Evolutionary conservation across 2,329 filamentous ascomycete genomes (phyloP).

Genomic region (Aspergillus ustus): DNA sequence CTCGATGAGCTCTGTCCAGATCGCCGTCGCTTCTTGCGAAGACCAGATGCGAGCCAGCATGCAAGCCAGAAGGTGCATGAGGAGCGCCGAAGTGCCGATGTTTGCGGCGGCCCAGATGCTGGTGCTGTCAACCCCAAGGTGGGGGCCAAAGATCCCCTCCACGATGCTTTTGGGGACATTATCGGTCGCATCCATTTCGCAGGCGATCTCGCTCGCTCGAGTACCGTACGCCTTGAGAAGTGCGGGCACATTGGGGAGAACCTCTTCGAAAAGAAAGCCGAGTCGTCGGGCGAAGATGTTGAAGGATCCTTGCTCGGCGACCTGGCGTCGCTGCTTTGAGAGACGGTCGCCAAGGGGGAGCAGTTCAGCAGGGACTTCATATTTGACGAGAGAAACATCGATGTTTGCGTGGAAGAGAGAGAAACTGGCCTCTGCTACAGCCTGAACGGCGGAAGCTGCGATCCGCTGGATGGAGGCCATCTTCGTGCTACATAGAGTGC

Average conservation of each 20-base stretch:
- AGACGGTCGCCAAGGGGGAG: constrained; percentile 36
- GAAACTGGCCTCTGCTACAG: constrained; percentile 11
- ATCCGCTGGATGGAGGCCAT: constrained; percentile 15
- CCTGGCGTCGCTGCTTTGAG: constrained; percentile 32
- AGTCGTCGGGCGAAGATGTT: constrained; percentile 48
- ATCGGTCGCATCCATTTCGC: background rate
- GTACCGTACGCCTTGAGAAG: constrained; percentile 34
- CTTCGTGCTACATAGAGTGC: too few species aligned
- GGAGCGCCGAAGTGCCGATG: constrained; percentile 5
- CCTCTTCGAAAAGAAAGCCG: constrained; percentile 44
- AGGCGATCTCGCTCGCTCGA: constrained; percentile 17
- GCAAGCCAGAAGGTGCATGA: constrained; percentile 17
- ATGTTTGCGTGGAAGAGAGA: constrained; percentile 43
- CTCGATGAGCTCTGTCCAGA: constrained; percentile 15
- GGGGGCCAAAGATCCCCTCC: constrained; percentile 14
- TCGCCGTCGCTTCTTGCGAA: constrained; percentile 13
- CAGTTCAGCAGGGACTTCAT: constrained; percentile 47
- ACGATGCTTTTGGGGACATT: constrained; percentile 2
- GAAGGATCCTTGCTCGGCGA: constrained; percentile 44
- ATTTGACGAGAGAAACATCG: constrained; percentile 50
- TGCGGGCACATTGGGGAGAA: constrained; percentile 37
- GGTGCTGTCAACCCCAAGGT: constrained; percentile 15
- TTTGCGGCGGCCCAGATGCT: constrained; percentile 18
- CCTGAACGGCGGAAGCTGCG: constrained; percentile 5
- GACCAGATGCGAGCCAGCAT: constrained; percentile 18